Evolutionary conservation across 2,329 filamentous ascomycete species (phyloP), one percentile per base, ranked within the genome.

Genomic region (Xylaria arbuscula): DNA sequence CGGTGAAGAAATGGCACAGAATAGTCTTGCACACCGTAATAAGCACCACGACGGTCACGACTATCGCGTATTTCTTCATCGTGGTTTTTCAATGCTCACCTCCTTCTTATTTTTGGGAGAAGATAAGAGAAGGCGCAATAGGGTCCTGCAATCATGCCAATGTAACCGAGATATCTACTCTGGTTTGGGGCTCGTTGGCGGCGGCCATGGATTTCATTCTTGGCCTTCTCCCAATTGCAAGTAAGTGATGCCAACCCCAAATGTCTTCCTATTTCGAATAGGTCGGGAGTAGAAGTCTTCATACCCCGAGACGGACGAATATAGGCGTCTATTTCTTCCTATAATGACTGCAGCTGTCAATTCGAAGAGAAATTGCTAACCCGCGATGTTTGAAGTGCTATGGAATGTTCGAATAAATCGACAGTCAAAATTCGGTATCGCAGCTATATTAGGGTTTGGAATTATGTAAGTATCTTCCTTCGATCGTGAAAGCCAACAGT

Each of bases 11-110:
- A 24, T 63, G 76, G 42, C 79, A 84, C 66, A 75, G 76, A 3
- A 73, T 75, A 67, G 76, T 81, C 53, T 78, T 82, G 42, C 76
- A 77, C 55, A 60, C 64, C 57, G 77, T 78, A 48, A 61, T 81
- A 19, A 72, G 62, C 5, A 78, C 83, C 65, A 79, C 84, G 66
- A 78, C 77, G 61, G 56, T 72, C 22, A 76, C 79, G 42, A 82
- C 82, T 0, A 62, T 75, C 7, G 76, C 73, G 11, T 83, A 81
- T 71, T 83, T 84, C 75, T 82, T 86, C 72, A 74, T 85, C 66
- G 81, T 84, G 6, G 70, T 85, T 0, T 80, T 87, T 17, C 85
- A 87, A 72, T 88, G 86, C 76, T 76, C 70, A 0, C 86, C 86
- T 0, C 74, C 83, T 0, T 78, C 78, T 7, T 85, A 79, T 70